Evolutionary conservation across 2,329 filamentous ascomycete species (phyloP), one percentile per base, ranked within the genome.

Genomic region (Aspergillus neotritici): DNA sequence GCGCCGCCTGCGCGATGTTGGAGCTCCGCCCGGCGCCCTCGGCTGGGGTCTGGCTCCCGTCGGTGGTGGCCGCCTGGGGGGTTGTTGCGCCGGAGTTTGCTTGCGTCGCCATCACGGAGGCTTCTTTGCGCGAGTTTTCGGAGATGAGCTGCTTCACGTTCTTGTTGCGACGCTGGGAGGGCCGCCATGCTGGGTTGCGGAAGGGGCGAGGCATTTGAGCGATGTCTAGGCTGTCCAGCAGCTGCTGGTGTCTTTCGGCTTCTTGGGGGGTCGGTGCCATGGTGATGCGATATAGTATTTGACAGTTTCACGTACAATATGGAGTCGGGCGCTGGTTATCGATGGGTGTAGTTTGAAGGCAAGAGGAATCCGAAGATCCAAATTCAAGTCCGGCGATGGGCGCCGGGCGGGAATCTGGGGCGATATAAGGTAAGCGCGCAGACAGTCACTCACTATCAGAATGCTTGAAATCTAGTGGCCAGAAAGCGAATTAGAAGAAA

Each of bases 141-240:
- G 88, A 86, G 48, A 98, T 77, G 50, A 98, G 93, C 57, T 94
- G 87, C 69, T 97, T 97, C 69, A 97, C 84, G 68, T 95, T 97
- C 75, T 98, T 98, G 79, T 98, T 98, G 68, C 93, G 87, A 40
- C 93, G 89, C 67, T 90, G 85, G 53, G 91, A 88, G 12, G 93
- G 88, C 62, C 87, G 89, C 93, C 93, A 98, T 64, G 81, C 73
- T 3, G 85, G 75, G 63, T 89, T 95, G 66, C 91, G 90, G 75
- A 96, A 98, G 60, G 82, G 85, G 71, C 94, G 94, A 57, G 82
- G 82, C 62, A 87, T 80, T 47, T 82, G 80, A 66, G 93, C 84
- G 60, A 96, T 88, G 74, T 98, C 93, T 61, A 97, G 86, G 64
- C 86, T 75, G 68, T 96, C 88, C 55, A 98, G 83, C 48, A 97